Base-by-base conservation (phyloP, 257 asterid genomes). In the Handroanthus guayacan region DNA sequence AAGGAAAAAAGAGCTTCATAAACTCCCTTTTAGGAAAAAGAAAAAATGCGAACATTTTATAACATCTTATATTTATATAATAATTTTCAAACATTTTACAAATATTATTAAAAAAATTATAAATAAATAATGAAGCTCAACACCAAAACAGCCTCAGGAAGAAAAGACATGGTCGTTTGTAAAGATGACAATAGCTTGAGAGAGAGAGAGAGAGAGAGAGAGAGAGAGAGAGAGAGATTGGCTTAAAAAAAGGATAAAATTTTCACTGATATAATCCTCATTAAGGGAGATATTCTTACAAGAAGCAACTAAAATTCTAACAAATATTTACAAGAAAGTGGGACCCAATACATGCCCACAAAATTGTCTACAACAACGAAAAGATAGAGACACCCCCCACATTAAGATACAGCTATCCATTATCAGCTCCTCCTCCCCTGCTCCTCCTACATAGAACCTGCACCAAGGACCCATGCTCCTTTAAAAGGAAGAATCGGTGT, bases 381-480 rank as follows among this genome's bases (percentile, higher is more conserved):
- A 68, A 60, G 48, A 44, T 9, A 2, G n/a, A 48, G 48, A 54
- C 62, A 20, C 34, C 37, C 71, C 66, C 65, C 38, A 43, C 41
- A 6, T 37, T 25, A 63, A 9, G 51, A 61, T 60, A 16, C 66
- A 51, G 16, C 54, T 57, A 2, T 34, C 7, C 38, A 67, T 57
- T 44, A 17, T 51, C 50, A 36, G 20, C 37, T 63, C 7, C 5
- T 3, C 18, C 13, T 36, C 20, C 69, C 56, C 62, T n/a, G n/a
- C 74, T 69, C 75, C 12, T 44, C 67, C 14, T 60, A 50, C 71
- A 16, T 36, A 60, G 71, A 31, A 65, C 72, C 85, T 83, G 84
- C 83, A 77, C 54, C 77, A 74, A 45, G 4, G 44, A 13, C 4
- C 44, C 57, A 12, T 11, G 47, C 50, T 52, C 25, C 71, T 6